Evolutionary conservation across 768 basidiomycete species (phyloP), one percentile per base, ranked within the genome.

Genomic region (Leccinum ochraceum): DNA sequence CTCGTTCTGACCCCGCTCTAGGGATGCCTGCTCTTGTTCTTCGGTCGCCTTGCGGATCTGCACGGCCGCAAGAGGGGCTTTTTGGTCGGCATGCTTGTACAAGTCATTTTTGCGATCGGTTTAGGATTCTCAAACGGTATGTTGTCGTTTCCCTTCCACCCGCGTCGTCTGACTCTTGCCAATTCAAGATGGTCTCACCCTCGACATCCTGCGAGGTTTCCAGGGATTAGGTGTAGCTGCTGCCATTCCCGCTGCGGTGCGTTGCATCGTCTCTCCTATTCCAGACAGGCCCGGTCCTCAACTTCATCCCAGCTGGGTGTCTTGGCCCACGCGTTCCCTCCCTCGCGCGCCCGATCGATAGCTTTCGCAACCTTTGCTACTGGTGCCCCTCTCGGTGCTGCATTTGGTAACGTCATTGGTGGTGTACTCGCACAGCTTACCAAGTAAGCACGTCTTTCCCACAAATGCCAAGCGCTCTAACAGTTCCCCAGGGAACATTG

Each of bases 331-430:
- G 77, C 86, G 0, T 96, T 95, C 71, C 87, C 89, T 4, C 80
- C 82, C 0, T 87, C 88, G 1, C 77, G 77, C 16, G 80, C 86
- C 0, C 83, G 94, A 10, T 85, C 90, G 1, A 73, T 85, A 1
- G 94, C 92, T 0, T 96, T 95, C 63, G 84, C 94, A 0, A 86
- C 88, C 0, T 95, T 94, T 64, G 81, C 88, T 1, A 91, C 92
- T 0, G 95, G 95, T 28, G 91, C 89, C 1, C 93, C 94, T 0
- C 68, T 95, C 5, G 94, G 94, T 0, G 89, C 81, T 0, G 88
- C 84, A 0, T 74, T 94, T 14, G 93, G 94, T 1, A 79, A 79
- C 32, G 75, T 86, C 0, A 60, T 92, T 1, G 92, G 93, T 17
- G 92, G 90, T 17, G 75, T 87, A 2, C 73, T 92, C 20, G 89